These are phyloP conservation scores for Lolium rigidum DNA, from an alignment of 176 grass and related monocot species.

Conservation along the genomic window DNA sequence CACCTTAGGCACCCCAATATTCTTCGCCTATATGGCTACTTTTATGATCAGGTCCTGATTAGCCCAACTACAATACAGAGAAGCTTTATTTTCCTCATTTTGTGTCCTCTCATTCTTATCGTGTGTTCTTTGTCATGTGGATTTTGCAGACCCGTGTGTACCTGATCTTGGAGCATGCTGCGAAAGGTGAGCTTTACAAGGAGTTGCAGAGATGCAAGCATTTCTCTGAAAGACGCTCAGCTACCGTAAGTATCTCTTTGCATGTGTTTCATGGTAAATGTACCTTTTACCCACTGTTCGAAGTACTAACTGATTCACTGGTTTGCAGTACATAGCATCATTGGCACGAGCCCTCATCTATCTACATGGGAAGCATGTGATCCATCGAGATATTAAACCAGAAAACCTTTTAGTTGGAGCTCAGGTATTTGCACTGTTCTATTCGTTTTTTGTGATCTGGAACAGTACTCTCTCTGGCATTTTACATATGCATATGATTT, in stretches of 20 bases:
- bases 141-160: constrained; percentile 79
- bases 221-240: constrained; percentile 79
- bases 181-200: constrained; percentile 95
- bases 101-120: constrained; percentile 14
- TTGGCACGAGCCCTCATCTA: constrained; percentile 83
- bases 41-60: constrained; percentile 83
- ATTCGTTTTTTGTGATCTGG: not conserved
- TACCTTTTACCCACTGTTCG: not conserved
- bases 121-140: constrained; percentile 29
- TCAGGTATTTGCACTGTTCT: constrained; percentile 53
- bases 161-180: constrained; percentile 89
- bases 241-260: constrained; percentile 66
- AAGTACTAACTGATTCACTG: constrained; percentile 21
- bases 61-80: not conserved
- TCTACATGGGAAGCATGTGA: constrained; percentile 90
- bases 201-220: constrained; percentile 87
- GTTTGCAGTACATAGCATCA: constrained; percentile 81
- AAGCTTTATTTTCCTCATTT: not conserved
- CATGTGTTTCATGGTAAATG: constrained; percentile 20
- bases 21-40: constrained; percentile 88
- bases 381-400: constrained; percentile 96
- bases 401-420: constrained; percentile 86
- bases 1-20: constrained; percentile 87
- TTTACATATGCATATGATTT: constrained; percentile 42
- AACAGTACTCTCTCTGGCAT: not conserved